Evolutionary conservation across 768 basidiomycete species (phyloP).

Genomic region (Rhodotorula sphaerocarpa): DNA sequence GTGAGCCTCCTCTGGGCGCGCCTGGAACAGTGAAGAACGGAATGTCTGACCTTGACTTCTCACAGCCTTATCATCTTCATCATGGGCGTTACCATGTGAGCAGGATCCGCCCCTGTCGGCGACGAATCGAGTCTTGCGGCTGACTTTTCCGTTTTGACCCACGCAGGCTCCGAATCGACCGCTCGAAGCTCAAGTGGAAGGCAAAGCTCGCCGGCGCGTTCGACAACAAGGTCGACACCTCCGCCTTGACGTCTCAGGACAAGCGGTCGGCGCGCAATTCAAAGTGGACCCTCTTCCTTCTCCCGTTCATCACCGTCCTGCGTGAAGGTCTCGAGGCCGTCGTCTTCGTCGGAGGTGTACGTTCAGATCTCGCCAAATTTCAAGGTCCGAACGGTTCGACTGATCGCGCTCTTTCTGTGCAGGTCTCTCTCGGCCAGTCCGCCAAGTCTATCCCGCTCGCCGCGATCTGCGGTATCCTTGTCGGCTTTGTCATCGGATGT

Average conservation of each 20-base stretch:
- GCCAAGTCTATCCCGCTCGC: slow-evolving; percentile 73
- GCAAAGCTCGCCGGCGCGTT: slow-evolving; percentile 78
- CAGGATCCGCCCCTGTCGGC: background rate
- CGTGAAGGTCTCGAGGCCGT: slow-evolving; percentile 92
- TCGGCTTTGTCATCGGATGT: slow-evolving; percentile 62
- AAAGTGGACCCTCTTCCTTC: slow-evolving; percentile 79
- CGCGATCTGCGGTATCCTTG: slow-evolving; percentile 71
- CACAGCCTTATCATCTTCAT: slow-evolving; percentile 43
- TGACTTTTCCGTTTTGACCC: background rate
- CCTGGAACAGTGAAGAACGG: too few relatives aligned
- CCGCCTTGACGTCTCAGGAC: slow-evolving; percentile 29
- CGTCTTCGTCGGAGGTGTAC: slow-evolving; percentile 79
- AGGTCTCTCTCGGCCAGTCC: slow-evolving; percentile 66
- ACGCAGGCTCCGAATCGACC: slow-evolving; percentile 72
- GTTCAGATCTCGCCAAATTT: too few relatives aligned
- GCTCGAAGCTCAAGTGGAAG: slow-evolving; percentile 88
- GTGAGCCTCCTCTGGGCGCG: too few relatives aligned
- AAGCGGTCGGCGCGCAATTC: slow-evolving; percentile 22
- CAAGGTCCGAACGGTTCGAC: background rate
- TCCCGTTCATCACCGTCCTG: slow-evolving; percentile 84
- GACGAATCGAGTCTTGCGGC: too few relatives aligned
- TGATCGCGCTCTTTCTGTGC: background rate
- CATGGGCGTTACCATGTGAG: slow-evolving; percentile 74
- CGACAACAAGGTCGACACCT: slow-evolving; percentile 39
- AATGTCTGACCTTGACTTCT: background rate